Conservation (phyloP, 805 yeast species). For the Candida qinlingensis region DNA sequence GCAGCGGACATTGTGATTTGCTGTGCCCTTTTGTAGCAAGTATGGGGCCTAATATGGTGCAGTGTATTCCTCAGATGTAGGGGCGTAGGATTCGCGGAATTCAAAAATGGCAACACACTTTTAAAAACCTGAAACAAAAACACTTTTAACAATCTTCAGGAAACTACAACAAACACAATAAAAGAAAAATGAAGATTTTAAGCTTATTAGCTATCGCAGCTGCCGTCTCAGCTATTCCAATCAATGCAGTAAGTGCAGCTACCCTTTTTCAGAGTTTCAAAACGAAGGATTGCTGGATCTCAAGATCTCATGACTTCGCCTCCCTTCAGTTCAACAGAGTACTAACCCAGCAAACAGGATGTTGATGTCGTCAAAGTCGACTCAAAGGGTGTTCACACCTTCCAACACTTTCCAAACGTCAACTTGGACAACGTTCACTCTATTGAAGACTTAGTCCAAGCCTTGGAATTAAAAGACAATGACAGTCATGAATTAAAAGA, state of each 20-base stretch:
- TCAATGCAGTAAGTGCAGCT: constrained; percentile 19
- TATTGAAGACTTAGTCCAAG: constrained; percentile 11
- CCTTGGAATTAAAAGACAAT: constrained; percentile 8
- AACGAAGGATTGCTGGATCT: neutral
- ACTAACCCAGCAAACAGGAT: constrained; percentile 5
- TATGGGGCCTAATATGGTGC: too few species aligned
- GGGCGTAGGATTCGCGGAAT: too few species aligned
- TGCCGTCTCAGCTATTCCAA: constrained; percentile 19
- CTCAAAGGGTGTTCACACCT: constrained; percentile 11
- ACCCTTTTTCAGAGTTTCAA: neutral
- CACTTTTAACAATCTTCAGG: neutral
- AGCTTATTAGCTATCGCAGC: constrained; percentile 15
- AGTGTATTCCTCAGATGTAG: too few species aligned
- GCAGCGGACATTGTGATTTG: too few species aligned
- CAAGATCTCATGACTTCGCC: neutral
- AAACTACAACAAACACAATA: constrained; percentile 21
- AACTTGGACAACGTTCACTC: constrained; percentile 16
- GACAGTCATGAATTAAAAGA: constrained; percentile 5
- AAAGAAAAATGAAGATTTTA: constrained; percentile 17
- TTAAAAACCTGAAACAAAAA: neutral
- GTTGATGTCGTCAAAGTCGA: constrained; percentile 13
- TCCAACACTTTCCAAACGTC: constrained; percentile 12
- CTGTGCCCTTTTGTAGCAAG: too few species aligned
- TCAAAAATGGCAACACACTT: too few species aligned
- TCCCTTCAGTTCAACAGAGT: neutral